Conservation (phyloP, 441 rosid species). For the Euphorbia celastroides region DNA sequence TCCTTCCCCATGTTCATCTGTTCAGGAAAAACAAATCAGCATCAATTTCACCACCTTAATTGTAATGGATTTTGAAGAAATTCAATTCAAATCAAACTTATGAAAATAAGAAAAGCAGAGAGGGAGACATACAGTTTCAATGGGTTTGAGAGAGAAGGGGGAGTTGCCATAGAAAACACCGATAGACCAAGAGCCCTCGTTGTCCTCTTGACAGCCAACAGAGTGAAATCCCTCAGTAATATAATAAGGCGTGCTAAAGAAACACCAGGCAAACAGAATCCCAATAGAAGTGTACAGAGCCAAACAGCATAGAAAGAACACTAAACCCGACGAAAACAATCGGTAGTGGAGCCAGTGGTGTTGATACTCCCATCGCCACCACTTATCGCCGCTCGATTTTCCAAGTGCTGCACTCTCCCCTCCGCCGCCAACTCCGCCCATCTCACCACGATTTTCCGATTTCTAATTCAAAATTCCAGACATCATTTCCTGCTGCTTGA, state of each 20-base stretch:
- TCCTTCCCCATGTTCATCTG: slow-evolving; percentile 72
- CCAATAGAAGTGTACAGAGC: slow-evolving; percentile 59
- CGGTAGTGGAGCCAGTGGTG: slow-evolving; percentile 18
- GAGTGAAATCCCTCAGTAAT: slow-evolving; percentile 26
- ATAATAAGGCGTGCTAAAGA: slow-evolving; percentile 35
- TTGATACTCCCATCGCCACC: slow-evolving; percentile 37
- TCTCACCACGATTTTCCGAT: background rate
- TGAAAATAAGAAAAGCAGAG: background rate
- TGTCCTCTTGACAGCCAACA: slow-evolving; percentile 73
- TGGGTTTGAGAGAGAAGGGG: slow-evolving; percentile 82
- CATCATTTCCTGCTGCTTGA: background rate
- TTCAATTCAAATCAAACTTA: too few relatives aligned
- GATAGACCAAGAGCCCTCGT: slow-evolving; percentile 94
- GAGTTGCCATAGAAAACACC: slow-evolving; percentile 86
- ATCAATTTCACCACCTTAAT: background rate
- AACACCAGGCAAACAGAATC: slow-evolving; percentile 49
- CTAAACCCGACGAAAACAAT: slow-evolving; percentile 31
- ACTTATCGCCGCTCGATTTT: slow-evolving; percentile 22
- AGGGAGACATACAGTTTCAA: slow-evolving; percentile 63
- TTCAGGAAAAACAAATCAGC: slow-evolving; percentile 22
- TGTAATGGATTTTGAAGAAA: too few relatives aligned
- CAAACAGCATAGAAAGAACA: slow-evolving; percentile 48
- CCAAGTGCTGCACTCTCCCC: slow-evolving; percentile 10
- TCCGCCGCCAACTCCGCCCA: slow-evolving; percentile 13
- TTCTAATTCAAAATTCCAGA: background rate